These are phyloP conservation scores for Beauveria scarabaeidicola DNA, from an alignment of 2,329 filamentous ascomycete species.

Conservation along the genomic window DNA sequence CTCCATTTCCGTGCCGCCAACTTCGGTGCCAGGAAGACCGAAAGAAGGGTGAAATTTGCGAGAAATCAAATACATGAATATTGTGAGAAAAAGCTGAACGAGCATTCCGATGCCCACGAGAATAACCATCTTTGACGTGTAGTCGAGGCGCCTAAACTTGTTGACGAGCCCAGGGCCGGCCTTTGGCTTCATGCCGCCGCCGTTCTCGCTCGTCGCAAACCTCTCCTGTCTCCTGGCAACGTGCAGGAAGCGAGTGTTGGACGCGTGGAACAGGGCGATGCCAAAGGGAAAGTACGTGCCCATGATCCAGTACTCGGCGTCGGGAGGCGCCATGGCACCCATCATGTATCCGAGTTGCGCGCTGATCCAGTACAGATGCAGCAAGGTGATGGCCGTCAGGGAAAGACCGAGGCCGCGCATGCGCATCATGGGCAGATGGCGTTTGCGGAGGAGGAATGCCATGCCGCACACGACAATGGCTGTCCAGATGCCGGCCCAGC, in stretches of 20 bases:
- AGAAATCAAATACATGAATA: slow-evolving; percentile 52
- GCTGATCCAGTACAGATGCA: slow-evolving; percentile 34
- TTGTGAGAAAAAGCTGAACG: slow-evolving; percentile 48
- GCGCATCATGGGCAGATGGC: slow-evolving; percentile 28
- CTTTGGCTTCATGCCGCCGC: slow-evolving; percentile 12
- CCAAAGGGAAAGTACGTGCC: slow-evolving; percentile 54
- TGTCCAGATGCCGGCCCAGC: slow-evolving; percentile 26
- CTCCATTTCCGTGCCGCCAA: slow-evolving; percentile 43
- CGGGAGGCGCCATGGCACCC: slow-evolving; percentile 33
- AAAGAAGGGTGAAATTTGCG: slow-evolving; percentile 53
- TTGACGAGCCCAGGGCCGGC: slow-evolving; percentile 18
- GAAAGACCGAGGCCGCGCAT: slow-evolving; percentile 33
- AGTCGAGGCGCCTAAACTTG: slow-evolving; percentile 27
- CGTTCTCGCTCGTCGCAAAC: slow-evolving; percentile 15
- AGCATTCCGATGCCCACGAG: slow-evolving; percentile 46
- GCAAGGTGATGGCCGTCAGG: slow-evolving; percentile 28
- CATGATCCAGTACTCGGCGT: slow-evolving; percentile 57
- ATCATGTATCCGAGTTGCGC: slow-evolving; percentile 30
- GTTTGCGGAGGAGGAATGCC: slow-evolving; percentile 28
- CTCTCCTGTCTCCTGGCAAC: slow-evolving; percentile 42
- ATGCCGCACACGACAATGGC: slow-evolving; percentile 28
- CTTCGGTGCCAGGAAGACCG: slow-evolving; percentile 51
- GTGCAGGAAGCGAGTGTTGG: slow-evolving; percentile 51
- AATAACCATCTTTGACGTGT: slow-evolving; percentile 36
- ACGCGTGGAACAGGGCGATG: slow-evolving; percentile 57